These are phyloP conservation scores for Blepharisma stoltei DNA, from an alignment of 73 alveolate genomes.

Conservation along the genomic window DNA sequence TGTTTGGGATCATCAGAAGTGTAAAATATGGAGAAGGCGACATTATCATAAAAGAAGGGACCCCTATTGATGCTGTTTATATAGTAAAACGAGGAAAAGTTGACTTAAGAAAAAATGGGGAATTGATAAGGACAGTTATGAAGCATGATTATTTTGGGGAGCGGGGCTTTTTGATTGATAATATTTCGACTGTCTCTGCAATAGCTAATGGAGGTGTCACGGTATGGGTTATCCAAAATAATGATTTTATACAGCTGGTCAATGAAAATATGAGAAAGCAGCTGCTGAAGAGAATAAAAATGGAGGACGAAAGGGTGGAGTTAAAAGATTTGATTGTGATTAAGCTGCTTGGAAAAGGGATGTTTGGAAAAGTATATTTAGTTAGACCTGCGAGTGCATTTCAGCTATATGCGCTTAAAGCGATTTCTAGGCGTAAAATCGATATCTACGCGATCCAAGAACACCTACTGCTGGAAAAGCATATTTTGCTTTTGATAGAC, in stretches of 20 bases:
- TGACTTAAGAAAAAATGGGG: conserved; percentile 29
- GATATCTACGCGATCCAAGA: conserved; percentile 46
- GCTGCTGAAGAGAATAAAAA: conserved; percentile 49
- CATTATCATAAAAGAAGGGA: conserved; percentile 27
- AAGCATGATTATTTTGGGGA: conserved; percentile 47
- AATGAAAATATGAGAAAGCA: conserved; percentile 45
- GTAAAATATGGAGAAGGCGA: conserved; percentile 27
- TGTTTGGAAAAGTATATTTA: conserved; percentile 65
- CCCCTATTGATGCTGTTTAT: conserved; percentile 24
- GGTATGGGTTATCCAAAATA: conserved; percentile 34
- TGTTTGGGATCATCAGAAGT: background rate
- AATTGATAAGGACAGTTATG: conserved; percentile 26
- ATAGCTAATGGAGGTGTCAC: conserved; percentile 30
- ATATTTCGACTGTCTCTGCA: background rate
- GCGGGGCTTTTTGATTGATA: conserved; percentile 31
- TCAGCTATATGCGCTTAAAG: conserved; percentile 64
- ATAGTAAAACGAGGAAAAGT: conserved; percentile 37
- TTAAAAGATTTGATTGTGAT: conserved; percentile 69
- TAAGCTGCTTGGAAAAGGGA: conserved; percentile 70
- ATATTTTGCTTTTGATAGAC: conserved; percentile 37
- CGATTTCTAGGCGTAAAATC: conserved; percentile 44
- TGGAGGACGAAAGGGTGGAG: conserved; percentile 62
- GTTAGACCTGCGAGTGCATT: conserved; percentile 48
- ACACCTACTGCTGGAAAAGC: conserved; percentile 48
- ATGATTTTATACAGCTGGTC: conserved; percentile 44